Base-by-base conservation (phyloP, 495 filamentous ascomycete species). In the Articulospora tetracladia region DNA sequence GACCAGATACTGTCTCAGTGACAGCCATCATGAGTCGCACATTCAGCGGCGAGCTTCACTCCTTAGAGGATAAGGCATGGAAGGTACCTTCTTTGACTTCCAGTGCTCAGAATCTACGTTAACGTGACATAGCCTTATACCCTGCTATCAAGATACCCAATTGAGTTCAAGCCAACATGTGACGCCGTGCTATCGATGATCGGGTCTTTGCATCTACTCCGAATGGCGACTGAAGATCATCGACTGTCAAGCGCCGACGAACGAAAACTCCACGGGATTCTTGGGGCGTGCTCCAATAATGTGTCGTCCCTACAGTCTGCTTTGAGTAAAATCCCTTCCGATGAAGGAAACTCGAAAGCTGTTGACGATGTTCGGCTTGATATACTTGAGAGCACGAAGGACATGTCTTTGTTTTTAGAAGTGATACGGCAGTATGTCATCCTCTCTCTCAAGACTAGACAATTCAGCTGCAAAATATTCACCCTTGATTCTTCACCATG, bases 181-280 rank as follows among this genome's bases (percentile, higher is more conserved):
- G 47, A 41, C 22, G 41, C 32, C 11, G 22, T 59, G 3, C 56
- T 59, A 15, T 59, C 56, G 19, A 59, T 59, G 27, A 59, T 59
- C 1, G 44, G 56, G 20, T 34, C 56, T 39, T 20, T 59, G 27
- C 44, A 44, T 17, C 22, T 52, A 3, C 19, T 59, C 17, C 24
- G 39, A 17, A 46, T 51, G 15, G 19, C 32, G 8, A 26, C 26
- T 13, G n/a, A 59, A n/a, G 30, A 59, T 25, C 3, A n/a, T 20
- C 41, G 52, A 23, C 22, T 59, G 1, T 51, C 56, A 20, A 1
- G 1, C 24, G 46, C 30, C 7, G 19, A 47, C 7, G 48, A 52
- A 52, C 34, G 27, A 12, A 52, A 4, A 2, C 56, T 59, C 39
- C 25, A 41, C 3, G 32, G 22, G 13, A 23, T 59, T 30, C 22